Conservation (phyloP, 768 basidiomycete species). For the Auriculariales sp. region DNA sequence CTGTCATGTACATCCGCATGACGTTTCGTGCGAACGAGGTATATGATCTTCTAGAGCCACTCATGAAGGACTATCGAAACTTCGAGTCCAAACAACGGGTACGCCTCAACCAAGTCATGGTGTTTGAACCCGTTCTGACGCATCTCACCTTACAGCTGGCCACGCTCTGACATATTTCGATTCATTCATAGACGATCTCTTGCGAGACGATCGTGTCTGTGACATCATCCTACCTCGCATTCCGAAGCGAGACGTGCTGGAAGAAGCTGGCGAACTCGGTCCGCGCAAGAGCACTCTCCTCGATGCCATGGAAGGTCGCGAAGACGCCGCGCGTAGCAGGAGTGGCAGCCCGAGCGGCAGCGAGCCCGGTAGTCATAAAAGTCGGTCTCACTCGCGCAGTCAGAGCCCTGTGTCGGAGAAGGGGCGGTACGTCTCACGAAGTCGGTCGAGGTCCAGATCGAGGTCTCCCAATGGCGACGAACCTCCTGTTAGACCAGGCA, state of each 20-base stretch:
- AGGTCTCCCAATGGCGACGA: conserved; percentile 26
- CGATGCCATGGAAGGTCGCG: conserved; percentile 62
- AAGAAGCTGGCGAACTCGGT: conserved; percentile 83
- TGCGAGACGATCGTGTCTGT: conserved; percentile 85
- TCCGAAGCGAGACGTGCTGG: conserved; percentile 69
- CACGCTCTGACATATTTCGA: conserved; percentile 81
- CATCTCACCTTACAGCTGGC: conserved; percentile 38
- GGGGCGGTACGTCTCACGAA: conserved; percentile 46
- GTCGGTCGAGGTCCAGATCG: conserved; percentile 37
- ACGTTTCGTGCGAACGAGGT: conserved; percentile 85
- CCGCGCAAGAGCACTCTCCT: conserved; percentile 78
- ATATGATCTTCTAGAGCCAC: conserved; percentile 84
- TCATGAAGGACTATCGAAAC: conserved; percentile 84
- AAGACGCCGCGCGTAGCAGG: conserved; percentile 35
- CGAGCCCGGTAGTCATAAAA: conserved; percentile 18
- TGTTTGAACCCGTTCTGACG: neutral
- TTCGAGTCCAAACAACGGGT: conserved; percentile 73
- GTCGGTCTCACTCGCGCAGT: conserved; percentile 19
- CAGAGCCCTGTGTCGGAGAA: conserved; percentile 12
- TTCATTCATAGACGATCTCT: conserved; percentile 73
- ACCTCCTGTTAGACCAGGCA: conserved; percentile 30
- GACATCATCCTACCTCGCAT: conserved; percentile 91
- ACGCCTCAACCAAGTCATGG: conserved; percentile 12
- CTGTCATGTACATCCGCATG: conserved; percentile 88
- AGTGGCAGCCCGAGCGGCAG: conserved; percentile 19